Percentiles rank a stretch among this genome's conserved stretches.
These are phyloP conservation scores for Metrosideros polymorpha DNA, from an alignment of 441 rosid species.

Conservation along the genomic window DNA sequence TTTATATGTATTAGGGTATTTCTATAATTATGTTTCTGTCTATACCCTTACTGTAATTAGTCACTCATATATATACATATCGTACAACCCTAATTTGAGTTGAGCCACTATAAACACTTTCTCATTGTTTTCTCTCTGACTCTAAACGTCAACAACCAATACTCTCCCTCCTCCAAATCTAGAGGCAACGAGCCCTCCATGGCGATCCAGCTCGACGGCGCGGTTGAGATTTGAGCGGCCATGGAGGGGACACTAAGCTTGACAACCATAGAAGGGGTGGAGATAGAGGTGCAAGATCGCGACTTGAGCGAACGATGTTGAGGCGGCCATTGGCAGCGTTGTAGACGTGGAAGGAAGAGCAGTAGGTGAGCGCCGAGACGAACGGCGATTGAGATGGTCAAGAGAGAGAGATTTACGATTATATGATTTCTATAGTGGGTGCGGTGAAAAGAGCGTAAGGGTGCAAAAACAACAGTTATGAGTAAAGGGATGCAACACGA, in stretches of 20 bases:
- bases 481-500: background rate
- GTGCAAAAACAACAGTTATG: background rate
- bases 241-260: background rate
- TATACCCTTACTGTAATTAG: no score
- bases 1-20: no score
- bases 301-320: background rate
- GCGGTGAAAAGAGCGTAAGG: no score
- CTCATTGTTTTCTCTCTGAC: no score
- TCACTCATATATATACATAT: no score
- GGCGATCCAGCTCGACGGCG: background rate
- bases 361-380: no score
- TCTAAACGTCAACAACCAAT: no score
- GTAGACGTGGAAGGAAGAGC: background rate
- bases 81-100: no score
- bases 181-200: background rate
- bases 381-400: background rate
- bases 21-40: no score
- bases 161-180: background rate
- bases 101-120: no score
- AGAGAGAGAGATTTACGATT: background rate
- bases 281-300: background rate
- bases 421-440: background rate
- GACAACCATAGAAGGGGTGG: background rate
- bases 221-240: background rate
- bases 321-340: background rate